These are phyloP conservation scores for Cladosporium sphaerospermum DNA, from an alignment of 2,329 filamentous ascomycete genomes.

Conservation along the genomic window DNA sequence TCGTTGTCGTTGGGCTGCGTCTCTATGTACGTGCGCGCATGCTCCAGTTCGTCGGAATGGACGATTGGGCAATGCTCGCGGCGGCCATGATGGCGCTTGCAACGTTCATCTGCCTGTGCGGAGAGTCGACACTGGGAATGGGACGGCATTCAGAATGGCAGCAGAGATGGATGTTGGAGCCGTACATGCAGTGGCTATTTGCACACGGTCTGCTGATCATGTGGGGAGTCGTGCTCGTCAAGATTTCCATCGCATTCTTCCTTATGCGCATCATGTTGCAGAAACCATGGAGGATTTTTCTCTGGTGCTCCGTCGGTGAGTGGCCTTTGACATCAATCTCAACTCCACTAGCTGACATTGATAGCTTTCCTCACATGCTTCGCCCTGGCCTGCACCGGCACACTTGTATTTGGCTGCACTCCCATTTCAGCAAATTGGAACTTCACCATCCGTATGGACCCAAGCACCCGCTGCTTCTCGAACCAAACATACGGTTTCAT, in stretches of 20 bases:
- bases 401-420: constrained; percentile 44
- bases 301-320: constrained; percentile 40
- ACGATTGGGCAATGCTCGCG: constrained; percentile 43
- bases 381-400: constrained; percentile 38
- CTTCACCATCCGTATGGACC: constrained; percentile 26
- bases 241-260: constrained; percentile 44
- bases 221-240: constrained; percentile 40
- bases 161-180: constrained; percentile 25
- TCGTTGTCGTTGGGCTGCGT: constrained; percentile 18
- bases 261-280: constrained; percentile 39
- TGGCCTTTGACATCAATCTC: neutral
- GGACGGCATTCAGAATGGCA: constrained; percentile 38
- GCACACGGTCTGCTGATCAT: constrained; percentile 44
- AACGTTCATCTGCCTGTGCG: constrained; percentile 38
- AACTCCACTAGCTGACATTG: constrained; percentile 14
- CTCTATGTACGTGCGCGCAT: constrained; percentile 38
- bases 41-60: constrained; percentile 43
- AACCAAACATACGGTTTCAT: constrained; percentile 37
- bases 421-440: constrained; percentile 44
- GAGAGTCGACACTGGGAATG: constrained; percentile 41
- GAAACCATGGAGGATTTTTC: constrained; percentile 35
- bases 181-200: constrained; percentile 39
- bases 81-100: constrained; percentile 33
- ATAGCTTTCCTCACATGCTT: constrained; percentile 39
- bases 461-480: constrained; percentile 39